A percentile compares a stretch with the other conserved stretches of the same genome.
Conservation (phyloP, 2,329 filamentous ascomycete genomes). For the Phialophora verrucosa region DNA sequence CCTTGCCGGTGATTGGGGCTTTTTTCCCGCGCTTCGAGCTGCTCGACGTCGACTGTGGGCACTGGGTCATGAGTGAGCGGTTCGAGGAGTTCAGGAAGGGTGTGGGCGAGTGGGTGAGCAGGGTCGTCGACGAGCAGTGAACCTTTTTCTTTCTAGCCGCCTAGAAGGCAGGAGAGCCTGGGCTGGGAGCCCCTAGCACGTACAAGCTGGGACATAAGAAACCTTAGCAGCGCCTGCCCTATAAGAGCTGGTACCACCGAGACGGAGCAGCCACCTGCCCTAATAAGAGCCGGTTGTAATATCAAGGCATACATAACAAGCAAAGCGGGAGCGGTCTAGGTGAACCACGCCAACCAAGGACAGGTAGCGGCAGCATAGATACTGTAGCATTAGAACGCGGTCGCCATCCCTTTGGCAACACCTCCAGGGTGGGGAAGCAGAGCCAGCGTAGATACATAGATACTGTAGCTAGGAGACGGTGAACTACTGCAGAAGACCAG, state of each 20-base stretch:
- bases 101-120: slow-evolving; percentile 39
- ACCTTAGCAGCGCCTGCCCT: not conserved
- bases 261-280: too few species aligned
- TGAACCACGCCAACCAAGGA: not conserved
- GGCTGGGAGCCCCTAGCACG: too few species aligned
- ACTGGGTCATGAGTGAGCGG: slow-evolving; percentile 54
- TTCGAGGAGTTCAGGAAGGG: slow-evolving; percentile 51
- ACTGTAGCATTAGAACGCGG: not conserved
- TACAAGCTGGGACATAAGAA: not conserved
- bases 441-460: not conserved
- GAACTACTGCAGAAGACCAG: not conserved
- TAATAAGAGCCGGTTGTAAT: too few species aligned
- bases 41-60: slow-evolving; percentile 50
- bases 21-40: slow-evolving; percentile 52
- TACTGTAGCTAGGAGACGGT: not conserved
- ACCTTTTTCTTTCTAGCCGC: not conserved
- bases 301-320: too few species aligned
- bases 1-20: slow-evolving; percentile 47
- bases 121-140: slow-evolving; percentile 34
- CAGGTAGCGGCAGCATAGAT: not conserved
- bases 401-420: not conserved
- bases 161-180: not conserved
- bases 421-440: not conserved
- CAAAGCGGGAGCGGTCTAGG: too few species aligned
- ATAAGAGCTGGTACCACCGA: too few species aligned